phyloP scores from a whole-genome alignment of 2,329 filamentous ascomycete species.

The Penicillium corylophilum region DNA sequence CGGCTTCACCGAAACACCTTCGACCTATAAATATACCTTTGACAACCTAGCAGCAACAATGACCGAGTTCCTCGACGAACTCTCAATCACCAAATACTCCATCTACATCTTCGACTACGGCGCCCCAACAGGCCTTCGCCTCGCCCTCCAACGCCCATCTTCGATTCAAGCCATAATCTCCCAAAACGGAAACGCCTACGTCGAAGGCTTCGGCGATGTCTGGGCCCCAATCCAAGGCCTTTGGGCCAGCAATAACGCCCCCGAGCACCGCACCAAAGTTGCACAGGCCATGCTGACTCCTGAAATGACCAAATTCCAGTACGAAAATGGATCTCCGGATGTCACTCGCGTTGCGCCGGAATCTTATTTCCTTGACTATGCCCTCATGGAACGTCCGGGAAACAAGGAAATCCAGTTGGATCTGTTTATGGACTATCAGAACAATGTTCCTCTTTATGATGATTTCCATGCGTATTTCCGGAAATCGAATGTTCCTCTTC shows the following conservation, averaged over 20 bases:
- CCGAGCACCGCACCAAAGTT: conserved; percentile 40
- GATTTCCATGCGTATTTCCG: conserved; percentile 57
- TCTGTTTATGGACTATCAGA: conserved; percentile 58
- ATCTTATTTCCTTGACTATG: conserved; percentile 52
- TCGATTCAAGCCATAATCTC: conserved; percentile 54
- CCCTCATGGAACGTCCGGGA: conserved; percentile 51
- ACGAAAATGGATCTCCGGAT: conserved; percentile 42
- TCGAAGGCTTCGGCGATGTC: conserved; percentile 54
- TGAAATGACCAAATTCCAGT: conserved; percentile 47
- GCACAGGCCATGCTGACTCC: conserved; percentile 36
- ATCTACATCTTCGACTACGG: conserved; percentile 66
- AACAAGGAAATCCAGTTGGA: conserved; percentile 57
- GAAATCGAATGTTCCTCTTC: conserved; percentile 51
- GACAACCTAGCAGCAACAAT: conserved; percentile 51
- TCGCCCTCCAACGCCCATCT: conserved; percentile 52
- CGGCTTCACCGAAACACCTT: conserved; percentile 55
- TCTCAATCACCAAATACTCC: conserved; percentile 51
- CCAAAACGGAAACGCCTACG: conserved; percentile 64
- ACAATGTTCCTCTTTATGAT: conserved; percentile 55
- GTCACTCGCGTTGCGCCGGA: conserved; percentile 44
- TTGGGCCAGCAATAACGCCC: conserved; percentile 44
- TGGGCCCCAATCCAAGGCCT: conserved; percentile 51
- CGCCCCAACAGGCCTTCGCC: conserved; percentile 54
- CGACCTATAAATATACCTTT: conserved; percentile 56
- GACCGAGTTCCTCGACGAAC: conserved; percentile 49